A percentile compares a stretch with the other conserved stretches of the same genome.
phyloP scores from a whole-genome alignment of 2,329 filamentous ascomycete species.

The Sclerotinia trifoliorum region DNA sequence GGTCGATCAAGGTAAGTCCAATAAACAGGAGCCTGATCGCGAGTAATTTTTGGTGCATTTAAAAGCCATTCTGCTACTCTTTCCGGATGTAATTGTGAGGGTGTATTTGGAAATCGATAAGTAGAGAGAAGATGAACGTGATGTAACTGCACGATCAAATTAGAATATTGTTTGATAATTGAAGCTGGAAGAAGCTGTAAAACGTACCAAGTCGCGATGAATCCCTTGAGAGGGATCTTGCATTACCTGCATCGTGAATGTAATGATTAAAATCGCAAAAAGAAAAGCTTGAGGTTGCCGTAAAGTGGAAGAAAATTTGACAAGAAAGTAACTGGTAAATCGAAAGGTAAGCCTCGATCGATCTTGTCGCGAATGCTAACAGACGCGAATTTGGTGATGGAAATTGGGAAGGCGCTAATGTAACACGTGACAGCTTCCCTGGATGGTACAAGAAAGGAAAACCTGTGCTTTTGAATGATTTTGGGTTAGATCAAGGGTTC shows the following conservation, averaged over 20 bases:
- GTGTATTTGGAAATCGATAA: constrained; percentile 73
- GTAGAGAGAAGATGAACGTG: constrained; percentile 90
- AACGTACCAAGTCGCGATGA: constrained; percentile 46
- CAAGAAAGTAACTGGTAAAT: not conserved
- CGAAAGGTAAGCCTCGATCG: not conserved
- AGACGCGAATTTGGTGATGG: constrained; percentile 11
- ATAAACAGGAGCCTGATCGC: constrained; percentile 80
- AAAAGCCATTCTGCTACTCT: constrained; percentile 82
- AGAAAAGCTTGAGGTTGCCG: not conserved
- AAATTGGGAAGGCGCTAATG: constrained; percentile 1
- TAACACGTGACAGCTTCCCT: constrained; percentile 6
- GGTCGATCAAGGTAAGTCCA: constrained; percentile 91
- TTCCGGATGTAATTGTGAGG: constrained; percentile 63
- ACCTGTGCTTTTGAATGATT: not conserved
- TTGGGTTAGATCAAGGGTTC: not conserved
- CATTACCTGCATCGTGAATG: constrained; percentile 38
- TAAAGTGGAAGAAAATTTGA: not conserved
- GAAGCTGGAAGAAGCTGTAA: constrained; percentile 21
- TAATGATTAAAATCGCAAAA: constrained; percentile 9
- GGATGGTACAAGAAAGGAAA: not conserved
- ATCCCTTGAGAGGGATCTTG: constrained; percentile 47
- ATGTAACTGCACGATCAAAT: constrained; percentile 31
- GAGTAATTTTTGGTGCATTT: constrained; percentile 79
- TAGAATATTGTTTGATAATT: constrained; percentile 23
- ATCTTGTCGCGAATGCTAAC: constrained; percentile 11